Evolutionary conservation across 345 rosid species (phyloP).

Genomic region (Salix arbutifolia): DNA sequence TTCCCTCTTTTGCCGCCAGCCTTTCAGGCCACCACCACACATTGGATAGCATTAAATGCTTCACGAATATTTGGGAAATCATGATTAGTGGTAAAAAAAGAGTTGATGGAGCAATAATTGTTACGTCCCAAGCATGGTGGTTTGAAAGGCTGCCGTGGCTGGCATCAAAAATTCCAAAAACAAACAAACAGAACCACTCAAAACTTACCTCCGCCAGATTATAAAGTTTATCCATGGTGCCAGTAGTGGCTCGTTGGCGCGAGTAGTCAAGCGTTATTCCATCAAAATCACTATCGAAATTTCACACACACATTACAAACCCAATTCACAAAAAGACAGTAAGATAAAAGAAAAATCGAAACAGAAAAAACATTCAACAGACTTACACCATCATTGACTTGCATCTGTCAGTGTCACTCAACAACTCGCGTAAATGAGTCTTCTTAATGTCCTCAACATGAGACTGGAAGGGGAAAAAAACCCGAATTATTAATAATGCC

Average conservation of each 20-base stretch:
- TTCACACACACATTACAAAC: not conserved
- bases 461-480: conserved; percentile 24
- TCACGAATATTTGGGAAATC: too few species aligned
- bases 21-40: too few species aligned
- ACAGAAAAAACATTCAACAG: not conserved
- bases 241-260: conserved; percentile 63
- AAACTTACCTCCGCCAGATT: conserved; percentile 65
- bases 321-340: not conserved
- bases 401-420: conserved; percentile 65
- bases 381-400: conserved; percentile 71
- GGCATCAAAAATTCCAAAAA: not conserved
- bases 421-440: conserved; percentile 77
- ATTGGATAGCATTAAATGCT: too few species aligned
- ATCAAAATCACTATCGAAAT: conserved; percentile 48
- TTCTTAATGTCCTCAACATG: conserved; percentile 69
- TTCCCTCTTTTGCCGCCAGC: too few species aligned
- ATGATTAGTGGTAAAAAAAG: too few species aligned
- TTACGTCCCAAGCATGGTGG: too few species aligned
- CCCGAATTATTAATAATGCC: not conserved
- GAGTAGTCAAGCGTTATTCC: conserved; percentile 73
- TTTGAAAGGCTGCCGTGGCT: too few species aligned
- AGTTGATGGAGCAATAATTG: too few species aligned
- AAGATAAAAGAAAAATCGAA: not conserved
- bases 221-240: conserved; percentile 62
- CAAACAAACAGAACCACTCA: not conserved